Evolutionary conservation across 2,329 filamentous ascomycete genomes (phyloP).

Genomic region (Onygenales sp.): DNA sequence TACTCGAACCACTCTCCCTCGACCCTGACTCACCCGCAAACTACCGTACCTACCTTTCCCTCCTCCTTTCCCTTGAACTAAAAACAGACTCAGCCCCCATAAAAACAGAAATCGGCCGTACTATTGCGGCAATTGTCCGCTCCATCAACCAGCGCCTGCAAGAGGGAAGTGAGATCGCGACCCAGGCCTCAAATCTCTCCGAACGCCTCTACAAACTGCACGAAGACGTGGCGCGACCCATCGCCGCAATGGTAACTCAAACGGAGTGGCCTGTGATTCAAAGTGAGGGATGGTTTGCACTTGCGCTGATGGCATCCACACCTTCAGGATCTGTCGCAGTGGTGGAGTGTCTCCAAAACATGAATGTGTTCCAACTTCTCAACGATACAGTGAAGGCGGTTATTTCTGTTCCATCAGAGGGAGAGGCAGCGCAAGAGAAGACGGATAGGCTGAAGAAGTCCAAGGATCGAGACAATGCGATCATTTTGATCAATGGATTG

Average conservation of each 20-base stretch:
- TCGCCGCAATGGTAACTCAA: slow-evolving; percentile 36
- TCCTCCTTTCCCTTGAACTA: slow-evolving; percentile 32
- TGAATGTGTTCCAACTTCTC: slow-evolving; percentile 24
- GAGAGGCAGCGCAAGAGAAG: slow-evolving; percentile 11
- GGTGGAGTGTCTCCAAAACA: slow-evolving; percentile 25
- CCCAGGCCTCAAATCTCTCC: slow-evolving; percentile 9
- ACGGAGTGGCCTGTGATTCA: slow-evolving; percentile 39
- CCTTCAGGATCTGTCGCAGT: slow-evolving; percentile 24
- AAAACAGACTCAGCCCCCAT: slow-evolving; percentile 36
- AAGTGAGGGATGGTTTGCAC: slow-evolving; percentile 41
- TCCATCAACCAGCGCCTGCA: slow-evolving; percentile 4
- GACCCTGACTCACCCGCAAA: slow-evolving; percentile 21
- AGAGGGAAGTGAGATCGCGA: slow-evolving; percentile 3
- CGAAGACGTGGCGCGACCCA: slow-evolving; percentile 26
- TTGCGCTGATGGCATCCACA: slow-evolving; percentile 36
- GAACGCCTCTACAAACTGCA: slow-evolving; percentile 27
- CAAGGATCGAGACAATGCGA: slow-evolving; percentile 33
- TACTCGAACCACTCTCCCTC: slow-evolving; percentile 24
- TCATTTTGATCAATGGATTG: slow-evolving; percentile 30
- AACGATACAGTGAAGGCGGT: slow-evolving; percentile 20
- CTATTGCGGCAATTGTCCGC: slow-evolving; percentile 32
- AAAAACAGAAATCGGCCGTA: slow-evolving; percentile 39
- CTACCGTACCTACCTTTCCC: slow-evolving; percentile 28
- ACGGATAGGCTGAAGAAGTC: slow-evolving; percentile 17
- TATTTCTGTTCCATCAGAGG: slow-evolving; percentile 13